phyloP scores from a whole-genome alignment of 2,329 filamentous ascomycete genomes.

The Davidsoniella australis region DNA sequence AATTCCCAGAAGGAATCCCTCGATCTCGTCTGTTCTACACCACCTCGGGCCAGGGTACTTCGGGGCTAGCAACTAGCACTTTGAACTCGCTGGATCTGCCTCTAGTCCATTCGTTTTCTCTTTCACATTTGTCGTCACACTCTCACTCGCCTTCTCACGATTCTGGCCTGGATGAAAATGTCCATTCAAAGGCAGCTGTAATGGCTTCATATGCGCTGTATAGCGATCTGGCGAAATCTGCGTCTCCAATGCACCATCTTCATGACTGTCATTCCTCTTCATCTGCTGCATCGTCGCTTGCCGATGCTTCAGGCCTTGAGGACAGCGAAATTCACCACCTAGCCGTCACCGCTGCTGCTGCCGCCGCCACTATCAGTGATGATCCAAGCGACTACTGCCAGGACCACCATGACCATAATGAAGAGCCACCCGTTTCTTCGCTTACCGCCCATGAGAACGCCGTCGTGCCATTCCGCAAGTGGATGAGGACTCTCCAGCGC shows the following conservation, averaged over 20 bases:
- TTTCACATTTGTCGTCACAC: conserved; percentile 6
- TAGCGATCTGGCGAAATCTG: conserved; percentile 8
- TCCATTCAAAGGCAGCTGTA: conserved; percentile 9
- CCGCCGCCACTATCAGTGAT: neutral
- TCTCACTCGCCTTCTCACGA: conserved; percentile 11
- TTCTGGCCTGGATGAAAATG: conserved; percentile 12
- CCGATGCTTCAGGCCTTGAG: neutral
- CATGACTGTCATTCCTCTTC: conserved; percentile 1
- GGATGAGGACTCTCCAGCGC: conserved; percentile 53
- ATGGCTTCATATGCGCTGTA: conserved; percentile 13
- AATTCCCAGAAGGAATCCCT: conserved; percentile 11
- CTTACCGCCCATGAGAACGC: too few species aligned
- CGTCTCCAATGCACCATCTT: conserved; percentile 1
- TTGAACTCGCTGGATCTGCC: conserved; percentile 11
- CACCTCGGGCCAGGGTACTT: conserved; percentile 9
- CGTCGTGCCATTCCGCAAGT: conserved; percentile 43
- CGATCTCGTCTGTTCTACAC: conserved; percentile 13
- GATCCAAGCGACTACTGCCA: neutral
- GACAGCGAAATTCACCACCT: neutral
- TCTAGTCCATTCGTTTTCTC: conserved; percentile 7
- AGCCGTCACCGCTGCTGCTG: neutral
- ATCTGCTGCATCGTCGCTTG: too few species aligned
- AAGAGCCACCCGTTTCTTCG: too few species aligned
- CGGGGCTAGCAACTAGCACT: conserved; percentile 5
- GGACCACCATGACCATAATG: neutral